Evolutionary conservation across 2,329 filamentous ascomycete genomes (phyloP), one percentile per base, ranked within the genome.

Genomic region (Kalaharituber pfeilii): DNA sequence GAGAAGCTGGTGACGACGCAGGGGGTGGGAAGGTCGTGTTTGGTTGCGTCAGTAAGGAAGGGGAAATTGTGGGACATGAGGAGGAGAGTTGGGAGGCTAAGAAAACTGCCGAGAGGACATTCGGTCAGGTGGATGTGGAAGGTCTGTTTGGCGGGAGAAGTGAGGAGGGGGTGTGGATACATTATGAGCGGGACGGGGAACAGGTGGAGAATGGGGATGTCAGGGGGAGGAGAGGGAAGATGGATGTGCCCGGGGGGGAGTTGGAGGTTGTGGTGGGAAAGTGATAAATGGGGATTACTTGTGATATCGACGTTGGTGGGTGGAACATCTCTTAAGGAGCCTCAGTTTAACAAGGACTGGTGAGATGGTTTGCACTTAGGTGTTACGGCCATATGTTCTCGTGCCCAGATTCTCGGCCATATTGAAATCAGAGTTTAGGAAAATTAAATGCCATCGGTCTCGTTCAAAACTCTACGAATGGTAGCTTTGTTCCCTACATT

Each of bases 161-260:
- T 60, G 11, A 44, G 52, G 24, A 51, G 52, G 9, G 59, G 56
- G 36, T 50, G 55, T 24, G 28, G 44, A 15, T 26, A 25, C 24
- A 20, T 20, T 30, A 53, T 28, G 6, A 42, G 25, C 11, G 36
- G 22, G 22, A 45, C 44, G 22, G 54, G 9, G 18, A 53, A 59
- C 30, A 36, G 39, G 39, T 26, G 51, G 24, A n/a, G 51, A 18
- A 28, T 53, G 13, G 55, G 57, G 26, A 53, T 54, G 54, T 42
- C 4, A 49, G 49, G 18, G 54, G 51, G 7, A 33, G 49, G 33
- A 36, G 18, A 2, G 55, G 33, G 54, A 22, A 53, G 39, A 53
- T 61, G 57, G 55, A 61, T 55, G 56, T 61, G 49, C 59, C 59
- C 13, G 59, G 54, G 13, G 58, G 58, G 8, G 52, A 53, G 15